Conservation (phyloP, 169 alveolate species). For the Neospora caninum region DNA sequence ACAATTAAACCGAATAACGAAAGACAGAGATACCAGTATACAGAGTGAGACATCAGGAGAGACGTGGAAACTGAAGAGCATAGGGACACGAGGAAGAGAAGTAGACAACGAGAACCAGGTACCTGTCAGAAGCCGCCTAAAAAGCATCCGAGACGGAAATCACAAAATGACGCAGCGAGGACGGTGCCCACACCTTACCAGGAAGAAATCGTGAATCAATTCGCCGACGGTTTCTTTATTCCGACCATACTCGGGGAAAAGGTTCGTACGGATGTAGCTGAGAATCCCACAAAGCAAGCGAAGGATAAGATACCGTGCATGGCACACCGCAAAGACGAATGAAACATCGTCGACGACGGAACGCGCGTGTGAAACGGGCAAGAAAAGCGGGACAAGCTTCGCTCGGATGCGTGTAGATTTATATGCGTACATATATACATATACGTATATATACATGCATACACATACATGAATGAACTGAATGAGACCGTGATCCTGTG, state of each 20-base stretch:
- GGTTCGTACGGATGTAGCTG: background rate
- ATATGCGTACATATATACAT: background rate
- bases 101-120: too few relatives aligned
- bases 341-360: too few relatives aligned
- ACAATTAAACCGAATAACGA: too few relatives aligned
- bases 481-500: too few relatives aligned
- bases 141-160: too few relatives aligned
- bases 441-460: background rate
- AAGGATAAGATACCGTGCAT: background rate
- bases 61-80: background rate
- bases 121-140: too few relatives aligned
- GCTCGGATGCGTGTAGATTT: too few relatives aligned
- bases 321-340: too few relatives aligned
- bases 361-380: too few relatives aligned
- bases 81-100: too few relatives aligned
- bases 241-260: background rate
- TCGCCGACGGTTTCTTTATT: slow-evolving; percentile 13
- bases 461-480: too few relatives aligned
- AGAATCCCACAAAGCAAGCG: background rate
- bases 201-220: background rate
- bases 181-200: background rate
- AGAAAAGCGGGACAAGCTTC: too few relatives aligned
- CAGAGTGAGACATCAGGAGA: background rate
- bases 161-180: background rate
- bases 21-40: background rate